Evolutionary conservation across 108 stramenopile species (phyloP), one percentile per base, ranked within the genome.

Genomic region (Nitzschia sp.): DNA sequence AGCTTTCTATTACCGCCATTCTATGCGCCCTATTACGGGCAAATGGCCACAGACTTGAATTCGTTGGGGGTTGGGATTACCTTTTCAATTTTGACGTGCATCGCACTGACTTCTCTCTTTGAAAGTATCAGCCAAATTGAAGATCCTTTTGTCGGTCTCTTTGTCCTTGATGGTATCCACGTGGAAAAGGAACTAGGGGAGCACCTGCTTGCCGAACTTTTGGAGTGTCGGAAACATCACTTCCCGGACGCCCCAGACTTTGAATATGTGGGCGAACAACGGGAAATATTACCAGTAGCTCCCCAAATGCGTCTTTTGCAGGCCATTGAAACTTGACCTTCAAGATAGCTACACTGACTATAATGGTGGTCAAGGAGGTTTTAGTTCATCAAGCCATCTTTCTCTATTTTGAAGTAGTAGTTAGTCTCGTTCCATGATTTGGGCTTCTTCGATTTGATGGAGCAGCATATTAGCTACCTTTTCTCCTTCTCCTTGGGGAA

Each of bases 41-140:
- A 90, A 67, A 68, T 93, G 45, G 87, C 87, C 26, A 23, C 60
- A 24, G 77, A 88, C 66, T 38, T 85, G 2, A 70, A 80, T 46
- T 78, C 71, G 3, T 60, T 93, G 58, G 79, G 72, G 1, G 59
- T 87, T 19, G 92, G 77, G 0, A 85, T 93, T 13, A 70, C 76
- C 2, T 86, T 93, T 83, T 74, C 89, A 0, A 66, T 88, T 0
- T 57, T 93, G 15, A 89, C 89, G 19, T 58, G 85, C 5, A 61
- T 90, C 15, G 87, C 83, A 19, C 57, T 93, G 62, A 90, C 87
- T 47, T 82, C 86, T 0, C 63, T 93, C 27, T 85, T 88, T 47
- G 84, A 93, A 60, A 80, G 81, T 17, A 62, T 89, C 5, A 74
- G 68, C n/a, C 78, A 83, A 42, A 66, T 93, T 51, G 92, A 93